Base-by-base conservation (phyloP, 2,329 filamentous ascomycete genomes). In the Pseudocercospora pini-densiflorae region DNA sequence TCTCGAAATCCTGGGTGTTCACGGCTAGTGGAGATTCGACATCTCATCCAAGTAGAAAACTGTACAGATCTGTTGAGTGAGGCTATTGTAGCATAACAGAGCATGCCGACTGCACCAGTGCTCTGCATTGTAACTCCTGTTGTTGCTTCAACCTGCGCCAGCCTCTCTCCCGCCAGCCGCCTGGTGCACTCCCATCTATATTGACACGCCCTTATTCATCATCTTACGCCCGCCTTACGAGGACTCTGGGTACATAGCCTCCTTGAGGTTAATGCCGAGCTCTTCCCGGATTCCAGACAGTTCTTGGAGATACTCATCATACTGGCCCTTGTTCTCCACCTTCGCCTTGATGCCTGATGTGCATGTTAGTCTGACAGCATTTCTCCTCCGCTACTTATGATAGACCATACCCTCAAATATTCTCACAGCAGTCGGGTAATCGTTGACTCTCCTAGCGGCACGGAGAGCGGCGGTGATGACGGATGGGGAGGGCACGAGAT, bases 291-390 rank as follows among this genome's bases (percentile, higher is more conserved):
- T 86, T 72, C 90, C 87, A 87, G 97, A 93, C 75, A 99, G 92
- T 85, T 97, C 92, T 79, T 92, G 87, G 69, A 99, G 89, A 84
- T 97, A 97, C 86, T 97, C 91, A 79, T 97, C 88, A 86, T 99
- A 99, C 86, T 99, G 95, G 78, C 89, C 88, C 83, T 93, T 91
- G 89, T 97, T 99, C 89, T 99, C 95, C 75, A 98, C 95, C 89
- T 99, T 99, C 83, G 93, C 92, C 86, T 97, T 97, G 88, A 99
- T 91, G 79, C 94, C 94, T 58, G 55, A 19, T 7, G 16, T 97
- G 77, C 77, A 64, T 49, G 57, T 59, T 36, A 63, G 63, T 55
- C 27, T 24, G 51, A 55, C 14, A n/a, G 33, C 33, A 7, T 21
- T 10, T 23, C 29, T 10, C 8, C 24, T 10, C 49, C 53, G 40